Evolutionary conservation across 441 rosid species (phyloP).

Genomic region (Erodium chrysanthum): DNA sequence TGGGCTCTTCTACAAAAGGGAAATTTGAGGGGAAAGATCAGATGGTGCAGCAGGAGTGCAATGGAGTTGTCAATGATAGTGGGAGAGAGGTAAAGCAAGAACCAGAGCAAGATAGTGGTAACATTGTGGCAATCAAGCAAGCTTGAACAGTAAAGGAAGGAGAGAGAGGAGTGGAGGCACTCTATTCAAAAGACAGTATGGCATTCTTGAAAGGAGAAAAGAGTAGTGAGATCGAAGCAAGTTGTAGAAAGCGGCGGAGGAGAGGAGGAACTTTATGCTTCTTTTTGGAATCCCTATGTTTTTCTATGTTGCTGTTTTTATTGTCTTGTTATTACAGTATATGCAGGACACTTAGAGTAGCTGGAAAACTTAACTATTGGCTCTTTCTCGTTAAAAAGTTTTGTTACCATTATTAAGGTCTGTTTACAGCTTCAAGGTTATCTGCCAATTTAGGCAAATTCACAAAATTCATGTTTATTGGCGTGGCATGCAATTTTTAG

Average conservation of each 20-base stretch:
- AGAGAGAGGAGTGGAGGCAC: slow-evolving; percentile 12
- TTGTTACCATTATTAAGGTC: not conserved
- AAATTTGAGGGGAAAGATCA: slow-evolving; percentile 28
- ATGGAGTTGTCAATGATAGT: slow-evolving; percentile 29
- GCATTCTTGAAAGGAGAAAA: slow-evolving; percentile 5
- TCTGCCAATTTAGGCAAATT: too few species aligned
- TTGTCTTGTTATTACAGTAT: too few species aligned
- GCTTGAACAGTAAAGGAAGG: slow-evolving; percentile 25
- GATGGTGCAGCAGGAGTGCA: slow-evolving; percentile 28
- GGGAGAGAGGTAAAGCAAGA: slow-evolving; percentile 10
- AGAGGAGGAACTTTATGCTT: not conserved
- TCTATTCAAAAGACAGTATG: not conserved
- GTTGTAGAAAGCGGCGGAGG: slow-evolving; percentile 22
- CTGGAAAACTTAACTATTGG: not conserved
- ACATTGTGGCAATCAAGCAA: slow-evolving; percentile 19
- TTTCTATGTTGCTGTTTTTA: too few species aligned
- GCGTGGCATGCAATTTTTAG: too few species aligned
- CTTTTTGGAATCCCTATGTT: not conserved
- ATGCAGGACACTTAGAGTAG: not conserved
- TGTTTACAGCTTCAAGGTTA: too few species aligned
- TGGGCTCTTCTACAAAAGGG: too few species aligned
- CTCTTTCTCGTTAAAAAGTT: not conserved
- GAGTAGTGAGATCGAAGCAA: slow-evolving; percentile 31
- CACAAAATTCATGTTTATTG: too few species aligned
- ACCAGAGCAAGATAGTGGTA: slow-evolving; percentile 18